A percentile compares a stretch with the other conserved stretches of the same genome.
These are phyloP conservation scores for Trichoderma aggressivum DNA, from an alignment of 2,329 filamentous ascomycete species.

Conservation along the genomic window DNA sequence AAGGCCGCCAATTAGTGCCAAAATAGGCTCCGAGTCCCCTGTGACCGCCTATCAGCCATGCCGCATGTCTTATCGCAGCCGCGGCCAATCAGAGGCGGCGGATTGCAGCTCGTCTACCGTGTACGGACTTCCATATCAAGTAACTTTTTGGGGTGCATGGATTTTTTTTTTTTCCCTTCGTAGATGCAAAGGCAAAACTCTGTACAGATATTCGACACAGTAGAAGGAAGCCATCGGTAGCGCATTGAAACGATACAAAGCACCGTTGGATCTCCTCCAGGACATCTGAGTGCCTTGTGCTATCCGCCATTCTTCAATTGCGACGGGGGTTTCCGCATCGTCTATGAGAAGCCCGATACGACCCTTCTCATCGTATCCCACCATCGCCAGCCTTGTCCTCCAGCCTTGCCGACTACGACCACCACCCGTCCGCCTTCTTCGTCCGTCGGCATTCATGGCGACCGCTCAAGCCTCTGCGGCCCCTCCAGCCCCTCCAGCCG, in stretches of 20 bases:
- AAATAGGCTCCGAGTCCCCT: neutral
- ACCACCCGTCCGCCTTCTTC: neutral
- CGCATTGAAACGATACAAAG: neutral
- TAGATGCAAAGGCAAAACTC: neutral
- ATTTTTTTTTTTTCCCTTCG: neutral
- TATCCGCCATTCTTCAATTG: neutral
- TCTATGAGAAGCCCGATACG: slow-evolving; percentile 21
- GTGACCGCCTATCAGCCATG: neutral
- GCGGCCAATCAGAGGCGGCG: neutral
- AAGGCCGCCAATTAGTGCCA: neutral
- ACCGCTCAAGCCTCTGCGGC: slow-evolving; percentile 15
- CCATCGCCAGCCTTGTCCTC: neutral
- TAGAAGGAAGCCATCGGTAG: neutral
- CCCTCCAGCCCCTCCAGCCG: neutral
- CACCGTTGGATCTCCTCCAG: too few relatives aligned
- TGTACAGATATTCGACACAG: neutral
- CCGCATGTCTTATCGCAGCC: neutral
- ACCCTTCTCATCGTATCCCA: neutral
- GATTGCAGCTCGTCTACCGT: neutral
- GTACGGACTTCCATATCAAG: neutral
- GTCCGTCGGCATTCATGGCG: slow-evolving; percentile 18
- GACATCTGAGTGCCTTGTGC: neutral
- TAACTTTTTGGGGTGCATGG: neutral
- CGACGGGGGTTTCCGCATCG: neutral
- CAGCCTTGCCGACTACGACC: neutral